These are phyloP conservation scores for Centrapalus pauciflorus DNA, from an alignment of 129 eudicot species.

Conservation along the genomic window DNA sequence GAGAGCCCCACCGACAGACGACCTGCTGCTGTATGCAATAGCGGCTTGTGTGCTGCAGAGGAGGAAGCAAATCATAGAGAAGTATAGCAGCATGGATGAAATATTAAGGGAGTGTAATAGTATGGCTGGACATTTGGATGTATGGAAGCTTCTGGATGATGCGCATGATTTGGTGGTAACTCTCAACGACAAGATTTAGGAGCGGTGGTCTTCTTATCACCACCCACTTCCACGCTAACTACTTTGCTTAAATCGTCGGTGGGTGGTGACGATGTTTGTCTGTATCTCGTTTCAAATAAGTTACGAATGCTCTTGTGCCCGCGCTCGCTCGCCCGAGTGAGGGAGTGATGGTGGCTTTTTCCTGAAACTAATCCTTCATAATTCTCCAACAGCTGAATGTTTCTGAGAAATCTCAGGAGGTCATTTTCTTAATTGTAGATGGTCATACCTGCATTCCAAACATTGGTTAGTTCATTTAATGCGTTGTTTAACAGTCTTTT, in stretches of 20 bases:
- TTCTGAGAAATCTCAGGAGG: not conserved
- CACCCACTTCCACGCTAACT: not conserved
- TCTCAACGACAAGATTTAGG: constrained; percentile 68
- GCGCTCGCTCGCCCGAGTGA: constrained; percentile 23
- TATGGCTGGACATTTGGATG: constrained; percentile 83
- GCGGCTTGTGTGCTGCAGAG: constrained; percentile 77
- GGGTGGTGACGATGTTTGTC: no score
- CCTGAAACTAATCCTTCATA: constrained; percentile 14
- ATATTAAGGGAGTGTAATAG: constrained; percentile 76
- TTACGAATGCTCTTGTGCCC: constrained; percentile 28
- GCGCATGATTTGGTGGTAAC: constrained; percentile 84
- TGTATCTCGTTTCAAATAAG: constrained; percentile 21
- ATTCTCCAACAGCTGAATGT: not conserved
- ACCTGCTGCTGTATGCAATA: constrained; percentile 61
- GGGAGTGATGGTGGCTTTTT: constrained; percentile 36
- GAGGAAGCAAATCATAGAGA: constrained; percentile 66
- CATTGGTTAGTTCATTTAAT: no score
- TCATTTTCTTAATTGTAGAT: not conserved
- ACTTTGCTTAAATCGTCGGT: no score
- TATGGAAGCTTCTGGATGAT: constrained; percentile 83
- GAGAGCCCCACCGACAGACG: constrained; percentile 81
- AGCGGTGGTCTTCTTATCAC: not conserved
- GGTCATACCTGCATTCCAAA: not conserved
- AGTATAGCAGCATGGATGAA: constrained; percentile 86
- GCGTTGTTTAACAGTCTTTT: no score